Conservation (phyloP, 805 yeast species). For the Cyberlindnera bimundalis region DNA sequence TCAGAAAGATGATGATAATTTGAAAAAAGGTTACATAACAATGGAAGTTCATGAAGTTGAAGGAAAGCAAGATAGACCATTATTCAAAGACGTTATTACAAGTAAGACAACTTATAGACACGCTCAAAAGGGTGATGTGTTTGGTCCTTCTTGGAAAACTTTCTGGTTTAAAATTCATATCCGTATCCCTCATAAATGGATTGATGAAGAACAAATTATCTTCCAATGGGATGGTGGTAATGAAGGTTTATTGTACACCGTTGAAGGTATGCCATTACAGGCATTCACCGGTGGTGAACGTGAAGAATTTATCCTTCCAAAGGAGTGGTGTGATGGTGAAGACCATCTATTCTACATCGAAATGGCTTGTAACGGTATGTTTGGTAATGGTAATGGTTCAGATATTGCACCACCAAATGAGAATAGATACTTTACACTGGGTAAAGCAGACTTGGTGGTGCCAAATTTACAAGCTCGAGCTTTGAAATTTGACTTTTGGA, state of each 20-base stretch:
- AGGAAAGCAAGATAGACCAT: constrained; percentile 43
- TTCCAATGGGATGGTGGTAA: constrained; percentile 83
- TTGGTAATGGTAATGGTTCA: constrained; percentile 65
- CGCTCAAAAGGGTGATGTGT: constrained; percentile 66
- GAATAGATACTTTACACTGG: constrained; percentile 65
- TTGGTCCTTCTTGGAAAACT: constrained; percentile 97
- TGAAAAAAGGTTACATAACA: constrained; percentile 44
- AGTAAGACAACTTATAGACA: constrained; percentile 40
- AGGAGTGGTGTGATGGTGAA: constrained; percentile 45
- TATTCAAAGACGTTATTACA: constrained; percentile 35
- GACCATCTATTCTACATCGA: constrained; percentile 76
- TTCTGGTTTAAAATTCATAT: constrained; percentile 83
- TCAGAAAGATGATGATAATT: constrained; percentile 26
- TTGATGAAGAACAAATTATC: constrained; percentile 44
- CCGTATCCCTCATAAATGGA: constrained; percentile 55
- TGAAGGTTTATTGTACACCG: constrained; percentile 78
- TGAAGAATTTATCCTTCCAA: constrained; percentile 66
- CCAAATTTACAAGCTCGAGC: constrained; percentile 82
- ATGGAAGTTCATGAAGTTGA: constrained; percentile 74
- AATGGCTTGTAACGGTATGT: constrained; percentile 93
- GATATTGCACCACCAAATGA: constrained; percentile 67
- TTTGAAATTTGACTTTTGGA: constrained; percentile 77
- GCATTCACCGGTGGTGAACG: constrained; percentile 88
- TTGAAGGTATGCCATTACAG: constrained; percentile 65
- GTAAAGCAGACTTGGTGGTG: constrained; percentile 70